Evolutionary conservation across 2,329 filamentous ascomycete species (phyloP).

Genomic region (Fusarium virguliforme): DNA sequence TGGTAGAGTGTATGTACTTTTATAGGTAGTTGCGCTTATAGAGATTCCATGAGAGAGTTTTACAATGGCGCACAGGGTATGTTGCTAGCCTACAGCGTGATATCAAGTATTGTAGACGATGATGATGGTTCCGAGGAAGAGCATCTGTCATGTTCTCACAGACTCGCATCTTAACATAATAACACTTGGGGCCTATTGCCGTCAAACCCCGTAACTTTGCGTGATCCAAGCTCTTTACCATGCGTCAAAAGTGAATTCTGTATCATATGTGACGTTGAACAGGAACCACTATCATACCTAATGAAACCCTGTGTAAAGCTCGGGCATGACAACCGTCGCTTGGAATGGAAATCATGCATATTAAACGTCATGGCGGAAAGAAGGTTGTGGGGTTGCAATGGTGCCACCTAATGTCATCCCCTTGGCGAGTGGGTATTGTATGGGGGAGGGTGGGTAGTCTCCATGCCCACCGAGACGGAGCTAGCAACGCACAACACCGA

Average conservation of each 20-base stretch:
- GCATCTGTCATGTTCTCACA: too few relatives aligned
- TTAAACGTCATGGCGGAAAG: not conserved
- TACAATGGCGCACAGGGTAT: not conserved
- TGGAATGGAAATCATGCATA: slow-evolving; percentile 6
- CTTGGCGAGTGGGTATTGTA: slow-evolving; percentile 5
- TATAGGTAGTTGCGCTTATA: not conserved
- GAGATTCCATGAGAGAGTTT: not conserved
- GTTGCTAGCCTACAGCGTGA: slow-evolving; percentile 3
- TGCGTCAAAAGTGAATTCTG: not conserved
- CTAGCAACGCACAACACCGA: not conserved
- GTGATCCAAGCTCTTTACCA: not conserved
- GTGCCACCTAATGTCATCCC: slow-evolving; percentile 3
- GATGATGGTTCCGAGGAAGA: too few relatives aligned
- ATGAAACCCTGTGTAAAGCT: too few relatives aligned
- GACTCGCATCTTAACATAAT: too few relatives aligned
- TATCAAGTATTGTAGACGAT: not conserved
- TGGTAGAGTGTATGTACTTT: slow-evolving; percentile 1
- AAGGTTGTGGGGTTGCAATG: slow-evolving; percentile 3
- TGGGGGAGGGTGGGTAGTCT: slow-evolving; percentile 3
- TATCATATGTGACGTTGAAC: not conserved
- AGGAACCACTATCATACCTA: too few relatives aligned
- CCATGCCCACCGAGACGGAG: slow-evolving; percentile 3
- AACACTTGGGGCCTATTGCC: too few relatives aligned
- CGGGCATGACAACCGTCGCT: not conserved
- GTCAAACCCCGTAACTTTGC: too few relatives aligned